Base-by-base conservation (phyloP, 2,329 filamentous ascomycete genomes). In the Exophiala phaeomuriformis region DNA sequence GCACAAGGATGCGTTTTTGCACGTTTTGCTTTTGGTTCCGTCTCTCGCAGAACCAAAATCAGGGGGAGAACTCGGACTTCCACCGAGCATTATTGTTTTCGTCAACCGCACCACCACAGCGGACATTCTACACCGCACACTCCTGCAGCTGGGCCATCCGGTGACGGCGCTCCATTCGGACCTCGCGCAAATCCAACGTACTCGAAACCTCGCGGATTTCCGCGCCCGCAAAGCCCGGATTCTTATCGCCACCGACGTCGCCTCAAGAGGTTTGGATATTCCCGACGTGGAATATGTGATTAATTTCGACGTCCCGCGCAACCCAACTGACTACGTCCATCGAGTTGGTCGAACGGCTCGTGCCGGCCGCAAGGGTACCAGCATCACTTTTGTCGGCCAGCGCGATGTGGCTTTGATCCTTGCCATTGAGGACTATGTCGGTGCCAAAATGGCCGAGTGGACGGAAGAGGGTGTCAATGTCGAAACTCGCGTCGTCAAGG, bases 271-370 rank as follows among this genome's bases (percentile, higher is more conserved):
- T 77, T 80, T 98, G 3, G 93, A 98, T 72, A 96, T 98, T 57
- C 91, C 91, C 1, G 87, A 90, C 62, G 91, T 97, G 4, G 85
- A 81, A 51, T 72, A 97, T 10, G 93, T 98, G 2, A 75, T 98
- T 66, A 97, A 98, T 71, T 98, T 90, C 71, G 93, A 98, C 67
- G 82, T 98, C 0, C 93, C 93, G 0, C 83, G 91, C n/a, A 89
- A 96, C 66, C 89, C 91, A 2, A 90, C 96, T 68, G 91, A 96
- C 71, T 98, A 98, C 69, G 93, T 98, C 61, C 93, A 98, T 73
- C 83, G 93, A 8, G 91, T 96, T 47, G 93, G 93, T 68, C 85
- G 93, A 71, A 98, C 93, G 8, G 93, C 93, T 2, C 84, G 93
- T 79, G 93, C 93, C 0, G 93, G 93, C 0, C 81, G 90, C 42